These are phyloP conservation scores for Apophysomyces ossiformis DNA, from an alignment of 371 early-diverging fungal species.

Conservation along the genomic window DNA sequence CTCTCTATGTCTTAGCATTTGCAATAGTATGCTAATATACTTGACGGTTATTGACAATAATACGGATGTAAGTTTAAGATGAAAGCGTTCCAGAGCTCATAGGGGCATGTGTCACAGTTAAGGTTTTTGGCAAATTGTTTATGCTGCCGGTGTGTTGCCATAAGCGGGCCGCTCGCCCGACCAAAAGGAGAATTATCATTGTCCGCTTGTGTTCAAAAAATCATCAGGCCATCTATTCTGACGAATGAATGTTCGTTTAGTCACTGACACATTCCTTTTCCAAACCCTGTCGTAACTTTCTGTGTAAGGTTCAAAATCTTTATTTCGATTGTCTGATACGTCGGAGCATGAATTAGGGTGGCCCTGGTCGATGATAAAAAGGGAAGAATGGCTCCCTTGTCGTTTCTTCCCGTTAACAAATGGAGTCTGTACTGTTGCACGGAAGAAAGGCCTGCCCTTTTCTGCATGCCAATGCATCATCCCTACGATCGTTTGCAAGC, in stretches of 20 bases:
- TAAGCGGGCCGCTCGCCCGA: conserved; percentile 8
- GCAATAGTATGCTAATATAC: too few relatives aligned
- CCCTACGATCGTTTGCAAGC: conserved; percentile 66
- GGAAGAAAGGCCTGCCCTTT: conserved; percentile 76
- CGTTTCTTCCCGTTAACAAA: neutral
- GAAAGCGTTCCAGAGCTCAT: conserved; percentile 3
- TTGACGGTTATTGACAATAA: too few relatives aligned
- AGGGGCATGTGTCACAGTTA: neutral
- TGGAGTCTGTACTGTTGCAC: conserved; percentile 53
- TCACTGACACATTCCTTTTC: neutral
- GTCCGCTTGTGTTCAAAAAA: neutral
- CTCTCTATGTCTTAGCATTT: too few relatives aligned
- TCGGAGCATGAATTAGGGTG: conserved; percentile 1
- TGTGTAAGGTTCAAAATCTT: neutral
- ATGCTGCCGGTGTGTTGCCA: neutral
- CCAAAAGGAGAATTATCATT: conserved; percentile 3
- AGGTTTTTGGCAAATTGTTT: neutral
- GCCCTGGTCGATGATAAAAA: conserved; percentile 9
- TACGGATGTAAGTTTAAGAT: too few relatives aligned
- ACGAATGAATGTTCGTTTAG: neutral
- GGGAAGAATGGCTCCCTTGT: neutral
- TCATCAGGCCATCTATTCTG: neutral
- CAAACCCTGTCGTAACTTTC: neutral
- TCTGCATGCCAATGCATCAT: conserved; percentile 69
- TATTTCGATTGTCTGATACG: neutral